These are phyloP conservation scores for Neofusicoccum ribis DNA, from an alignment of 2,329 filamentous ascomycete genomes.

Conservation along the genomic window DNA sequence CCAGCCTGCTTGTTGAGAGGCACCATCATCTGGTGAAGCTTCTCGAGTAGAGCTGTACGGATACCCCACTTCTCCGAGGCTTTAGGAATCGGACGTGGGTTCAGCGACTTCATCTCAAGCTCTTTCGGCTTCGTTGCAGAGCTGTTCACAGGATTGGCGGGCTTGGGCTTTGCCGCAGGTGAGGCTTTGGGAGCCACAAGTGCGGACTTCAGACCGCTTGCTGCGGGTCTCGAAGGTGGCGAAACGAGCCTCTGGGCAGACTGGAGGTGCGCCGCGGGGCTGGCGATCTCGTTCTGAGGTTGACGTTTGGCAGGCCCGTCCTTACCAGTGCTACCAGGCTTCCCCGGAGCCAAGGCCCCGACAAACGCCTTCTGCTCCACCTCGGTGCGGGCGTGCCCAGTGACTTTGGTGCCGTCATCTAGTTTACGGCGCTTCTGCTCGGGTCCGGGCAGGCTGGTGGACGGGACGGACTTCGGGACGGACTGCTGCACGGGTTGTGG, in stretches of 20 bases:
- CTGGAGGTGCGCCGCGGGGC: constrained; percentile 17
- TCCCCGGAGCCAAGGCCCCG: constrained; percentile 27
- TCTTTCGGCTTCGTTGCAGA: constrained; percentile 4
- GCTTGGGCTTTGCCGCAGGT: constrained; percentile 21
- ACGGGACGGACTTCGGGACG: neutral
- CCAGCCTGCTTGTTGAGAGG: constrained; percentile 66
- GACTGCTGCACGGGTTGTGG: neutral
- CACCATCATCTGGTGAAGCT: constrained; percentile 65
- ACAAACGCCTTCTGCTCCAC: constrained; percentile 26
- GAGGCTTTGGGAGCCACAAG: too few relatives aligned
- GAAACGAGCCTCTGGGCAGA: constrained; percentile 29
- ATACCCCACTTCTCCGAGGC: constrained; percentile 43
- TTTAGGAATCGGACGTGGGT: constrained; percentile 64
- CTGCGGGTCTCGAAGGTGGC: neutral
- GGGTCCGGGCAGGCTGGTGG: neutral
- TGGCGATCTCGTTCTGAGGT: neutral
- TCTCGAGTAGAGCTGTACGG: constrained; percentile 49
- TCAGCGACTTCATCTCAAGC: constrained; percentile 53
- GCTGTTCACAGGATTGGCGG: constrained; percentile 21
- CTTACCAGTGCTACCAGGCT: neutral
- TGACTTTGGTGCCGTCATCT: constrained; percentile 24
- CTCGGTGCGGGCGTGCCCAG: neutral
- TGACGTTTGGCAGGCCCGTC: neutral
- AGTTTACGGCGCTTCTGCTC: constrained; percentile 25
- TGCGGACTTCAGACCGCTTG: too few relatives aligned